Evolutionary conservation across 805 yeast genomes (phyloP).

Genomic region (Candida sphagnicola): DNA sequence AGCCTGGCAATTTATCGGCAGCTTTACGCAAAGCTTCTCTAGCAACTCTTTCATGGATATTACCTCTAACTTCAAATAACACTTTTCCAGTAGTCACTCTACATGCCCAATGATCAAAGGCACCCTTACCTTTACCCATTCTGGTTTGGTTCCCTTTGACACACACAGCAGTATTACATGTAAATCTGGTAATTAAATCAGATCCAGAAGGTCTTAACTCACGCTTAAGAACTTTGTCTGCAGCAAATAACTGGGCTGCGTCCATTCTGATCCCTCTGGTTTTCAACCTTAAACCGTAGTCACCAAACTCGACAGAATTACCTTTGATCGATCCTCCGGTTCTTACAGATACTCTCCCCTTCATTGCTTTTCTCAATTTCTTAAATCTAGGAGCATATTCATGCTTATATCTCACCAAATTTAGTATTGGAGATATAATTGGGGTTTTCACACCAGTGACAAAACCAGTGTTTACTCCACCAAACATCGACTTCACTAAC

Average conservation of each 20-base stretch:
- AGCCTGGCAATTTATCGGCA: constrained; percentile 87
- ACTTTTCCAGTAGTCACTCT: constrained; percentile 96
- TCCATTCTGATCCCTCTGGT: constrained; percentile 83
- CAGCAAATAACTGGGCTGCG: constrained; percentile 87
- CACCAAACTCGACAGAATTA: constrained; percentile 74
- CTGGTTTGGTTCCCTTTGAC: constrained; percentile 97
- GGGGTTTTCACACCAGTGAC: background rate
- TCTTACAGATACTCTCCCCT: constrained; percentile 92
- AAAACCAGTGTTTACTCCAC: background rate
- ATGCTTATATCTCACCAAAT: constrained; percentile 46
- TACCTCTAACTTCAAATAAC: constrained; percentile 77
- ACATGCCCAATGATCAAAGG: constrained; percentile 95
- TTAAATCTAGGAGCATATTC: constrained; percentile 77
- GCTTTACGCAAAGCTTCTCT: constrained; percentile 89
- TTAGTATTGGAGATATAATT: background rate
- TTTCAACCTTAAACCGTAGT: constrained; percentile 80
- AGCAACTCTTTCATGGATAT: constrained; percentile 84
- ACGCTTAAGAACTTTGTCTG: constrained; percentile 82
- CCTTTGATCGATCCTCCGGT: constrained; percentile 94
- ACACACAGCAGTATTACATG: constrained; percentile 86
- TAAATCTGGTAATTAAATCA: constrained; percentile 71
- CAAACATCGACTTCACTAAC: background rate
- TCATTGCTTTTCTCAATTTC: constrained; percentile 70
- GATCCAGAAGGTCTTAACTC: constrained; percentile 78
- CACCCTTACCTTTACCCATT: constrained; percentile 99